phyloP scores from a whole-genome alignment of 306 rosid genomes.

The Dryas octopetala region DNA sequence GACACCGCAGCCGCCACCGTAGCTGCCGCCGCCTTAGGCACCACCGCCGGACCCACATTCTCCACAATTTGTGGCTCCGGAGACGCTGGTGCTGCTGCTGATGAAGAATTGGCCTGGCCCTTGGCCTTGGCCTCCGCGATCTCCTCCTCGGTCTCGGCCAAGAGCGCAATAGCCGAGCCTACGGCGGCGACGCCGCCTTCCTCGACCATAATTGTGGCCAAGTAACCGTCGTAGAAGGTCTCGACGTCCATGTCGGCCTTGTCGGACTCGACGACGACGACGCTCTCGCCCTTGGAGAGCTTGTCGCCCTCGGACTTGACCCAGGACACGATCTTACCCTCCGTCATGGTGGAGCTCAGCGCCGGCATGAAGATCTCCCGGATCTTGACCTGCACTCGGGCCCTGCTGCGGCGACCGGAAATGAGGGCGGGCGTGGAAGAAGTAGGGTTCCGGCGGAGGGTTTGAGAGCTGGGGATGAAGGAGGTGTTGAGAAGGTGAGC shows the following conservation, averaged over 20 bases:
- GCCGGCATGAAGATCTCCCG: conserved; percentile 99
- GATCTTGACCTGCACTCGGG: conserved; percentile 70
- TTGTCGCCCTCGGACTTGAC: conserved; percentile 89
- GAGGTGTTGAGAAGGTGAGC: conserved; percentile 76
- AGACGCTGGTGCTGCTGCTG: background rate
- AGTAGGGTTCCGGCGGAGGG: conserved; percentile 29
- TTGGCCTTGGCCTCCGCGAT: conserved; percentile 69
- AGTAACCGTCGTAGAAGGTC: conserved; percentile 89
- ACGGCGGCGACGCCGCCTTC: conserved; percentile 86
- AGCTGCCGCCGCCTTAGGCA: conserved; percentile 21
- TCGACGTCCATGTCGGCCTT: conserved; percentile 99
- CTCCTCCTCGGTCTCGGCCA: conserved; percentile 86
- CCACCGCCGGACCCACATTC: conserved; percentile 30
- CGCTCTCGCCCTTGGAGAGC: conserved; percentile 94
- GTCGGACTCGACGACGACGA: conserved; percentile 96
- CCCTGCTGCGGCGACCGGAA: conserved; percentile 22
- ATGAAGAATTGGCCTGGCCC: conserved; percentile 33
- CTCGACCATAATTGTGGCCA: conserved; percentile 92
- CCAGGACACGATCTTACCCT: conserved; percentile 97
- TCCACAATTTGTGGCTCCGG: conserved; percentile 31
- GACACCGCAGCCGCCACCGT: conserved; percentile 26
- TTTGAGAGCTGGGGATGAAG: conserved; percentile 44
- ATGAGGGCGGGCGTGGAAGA: background rate
- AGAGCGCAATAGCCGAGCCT: conserved; percentile 84
- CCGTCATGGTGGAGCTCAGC: conserved; percentile 95